phyloP scores from a whole-genome alignment of 2,329 filamentous ascomycete species.

The Penicillium brevicompactum region DNA sequence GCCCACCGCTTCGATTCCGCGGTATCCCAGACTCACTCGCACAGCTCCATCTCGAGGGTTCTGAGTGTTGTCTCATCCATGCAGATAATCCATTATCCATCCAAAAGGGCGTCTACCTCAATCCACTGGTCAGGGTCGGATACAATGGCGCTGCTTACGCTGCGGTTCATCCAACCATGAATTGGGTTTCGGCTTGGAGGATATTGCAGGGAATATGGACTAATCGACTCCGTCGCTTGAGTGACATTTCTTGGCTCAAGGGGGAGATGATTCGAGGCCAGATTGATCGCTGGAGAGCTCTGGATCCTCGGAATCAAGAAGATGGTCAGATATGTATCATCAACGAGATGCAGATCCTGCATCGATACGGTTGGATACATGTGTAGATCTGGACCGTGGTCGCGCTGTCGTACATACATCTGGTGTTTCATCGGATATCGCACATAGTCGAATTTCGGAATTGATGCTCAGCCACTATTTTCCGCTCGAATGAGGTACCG shows the following conservation, averaged over 20 bases:
- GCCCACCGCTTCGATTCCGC: conserved; percentile 60
- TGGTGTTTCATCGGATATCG: too few species aligned
- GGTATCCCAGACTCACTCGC: conserved; percentile 65
- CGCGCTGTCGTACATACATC: too few species aligned
- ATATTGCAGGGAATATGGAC: conserved; percentile 61
- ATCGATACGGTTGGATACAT: conserved; percentile 24
- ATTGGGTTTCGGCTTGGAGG: conserved; percentile 53
- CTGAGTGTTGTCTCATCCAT: conserved; percentile 70
- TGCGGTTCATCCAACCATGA: conserved; percentile 23
- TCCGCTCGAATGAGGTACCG: too few species aligned
- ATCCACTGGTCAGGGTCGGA: conserved; percentile 44
- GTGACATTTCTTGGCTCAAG: conserved; percentile 35
- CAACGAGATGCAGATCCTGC: conserved; percentile 27
- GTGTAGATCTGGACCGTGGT: conserved; percentile 1
- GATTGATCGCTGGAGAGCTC: conserved; percentile 38
- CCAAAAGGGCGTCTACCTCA: conserved; percentile 39
- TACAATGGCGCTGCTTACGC: conserved; percentile 33
- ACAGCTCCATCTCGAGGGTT: conserved; percentile 62
- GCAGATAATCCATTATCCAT: conserved; percentile 38
- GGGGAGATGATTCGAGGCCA: conserved; percentile 32
- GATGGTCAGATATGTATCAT: conserved; percentile 21
- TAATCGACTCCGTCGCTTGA: conserved; percentile 57
- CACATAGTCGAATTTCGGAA: too few species aligned
- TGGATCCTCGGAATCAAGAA: conserved; percentile 13
- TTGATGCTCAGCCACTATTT: too few species aligned